Evolutionary conservation across 2,329 filamentous ascomycete species (phyloP).

Genomic region (Monilinia fructigena): DNA sequence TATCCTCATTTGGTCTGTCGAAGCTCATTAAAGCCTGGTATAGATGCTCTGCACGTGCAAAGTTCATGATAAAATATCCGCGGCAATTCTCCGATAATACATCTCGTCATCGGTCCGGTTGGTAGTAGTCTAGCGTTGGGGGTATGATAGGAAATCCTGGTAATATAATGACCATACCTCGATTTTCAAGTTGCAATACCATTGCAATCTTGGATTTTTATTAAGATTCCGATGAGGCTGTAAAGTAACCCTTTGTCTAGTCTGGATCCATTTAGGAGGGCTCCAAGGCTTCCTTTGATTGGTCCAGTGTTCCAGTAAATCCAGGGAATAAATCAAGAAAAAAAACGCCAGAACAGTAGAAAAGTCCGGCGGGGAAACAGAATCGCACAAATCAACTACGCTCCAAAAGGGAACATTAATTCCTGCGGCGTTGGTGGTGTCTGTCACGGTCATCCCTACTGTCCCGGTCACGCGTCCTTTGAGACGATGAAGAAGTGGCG

Average conservation of each 20-base stretch:
- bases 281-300: conserved; percentile 30
- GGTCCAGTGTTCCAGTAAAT: conserved; percentile 31
- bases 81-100: conserved; percentile 24
- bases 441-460: conserved; percentile 36
- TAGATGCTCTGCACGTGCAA: conserved; percentile 30
- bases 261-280: conserved; percentile 32
- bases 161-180: conserved; percentile 28
- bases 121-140: conserved; percentile 27
- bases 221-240: conserved; percentile 28
- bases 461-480: conserved; percentile 32
- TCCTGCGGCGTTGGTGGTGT: conserved; percentile 32
- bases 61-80: conserved; percentile 30
- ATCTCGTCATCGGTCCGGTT: conserved; percentile 29
- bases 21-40: conserved; percentile 35
- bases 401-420: conserved; percentile 28
- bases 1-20: conserved; percentile 29
- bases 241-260: conserved; percentile 30
- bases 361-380: conserved; percentile 25
- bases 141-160: conserved; percentile 27
- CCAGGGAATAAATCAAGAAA: conserved; percentile 30
- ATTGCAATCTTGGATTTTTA: conserved; percentile 30
- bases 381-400: conserved; percentile 29
- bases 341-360: conserved; percentile 37
- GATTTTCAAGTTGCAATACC: conserved; percentile 29
- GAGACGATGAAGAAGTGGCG: conserved; percentile 32